Percentiles rank a stretch among this genome's conserved stretches.
Evolutionary conservation across 495 filamentous ascomycete species (phyloP).

Genomic region (Wilcoxina mikolae): DNA sequence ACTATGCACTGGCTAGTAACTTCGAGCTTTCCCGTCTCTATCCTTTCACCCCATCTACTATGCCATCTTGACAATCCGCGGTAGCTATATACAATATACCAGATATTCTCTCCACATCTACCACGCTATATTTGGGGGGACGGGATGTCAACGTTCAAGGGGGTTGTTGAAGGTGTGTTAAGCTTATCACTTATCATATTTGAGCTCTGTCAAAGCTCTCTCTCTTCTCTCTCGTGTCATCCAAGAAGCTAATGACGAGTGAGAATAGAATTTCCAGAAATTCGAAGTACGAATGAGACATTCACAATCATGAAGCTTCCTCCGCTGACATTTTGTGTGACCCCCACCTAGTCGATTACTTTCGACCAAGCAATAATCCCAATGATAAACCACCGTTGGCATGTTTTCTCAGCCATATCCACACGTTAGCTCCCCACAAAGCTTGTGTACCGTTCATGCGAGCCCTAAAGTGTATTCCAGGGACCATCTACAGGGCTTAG

Average conservation of each 20-base stretch:
- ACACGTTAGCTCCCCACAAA: conserved; percentile 31
- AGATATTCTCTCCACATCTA: too few species aligned
- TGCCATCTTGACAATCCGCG: too few species aligned
- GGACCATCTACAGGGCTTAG: conserved; percentile 75
- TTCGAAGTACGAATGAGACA: conserved; percentile 46
- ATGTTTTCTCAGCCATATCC: conserved; percentile 85
- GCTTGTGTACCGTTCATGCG: neutral
- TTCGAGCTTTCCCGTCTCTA: too few species aligned
- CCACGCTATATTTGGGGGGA: too few species aligned
- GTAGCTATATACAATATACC: too few species aligned
- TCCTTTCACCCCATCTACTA: too few species aligned
- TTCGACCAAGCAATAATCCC: conserved; percentile 41
- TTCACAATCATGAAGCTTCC: too few species aligned
- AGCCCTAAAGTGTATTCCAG: conserved; percentile 30
- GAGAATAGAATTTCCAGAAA: conserved; percentile 51
- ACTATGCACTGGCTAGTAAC: too few species aligned
- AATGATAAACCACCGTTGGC: conserved; percentile 51
- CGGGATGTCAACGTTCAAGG: conserved; percentile 71
- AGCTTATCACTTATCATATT: conserved; percentile 7
- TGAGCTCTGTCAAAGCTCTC: too few species aligned
- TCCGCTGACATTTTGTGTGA: neutral
- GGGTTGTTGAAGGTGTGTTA: conserved; percentile 42
- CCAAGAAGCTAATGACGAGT: conserved; percentile 3
- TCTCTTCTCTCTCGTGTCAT: too few species aligned
- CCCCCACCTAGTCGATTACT: conserved; percentile 56